A percentile compares a stretch with the other conserved stretches of the same genome.
phyloP scores from a whole-genome alignment of 352 stramenopile species.

The Phytophthora colocasiae region DNA sequence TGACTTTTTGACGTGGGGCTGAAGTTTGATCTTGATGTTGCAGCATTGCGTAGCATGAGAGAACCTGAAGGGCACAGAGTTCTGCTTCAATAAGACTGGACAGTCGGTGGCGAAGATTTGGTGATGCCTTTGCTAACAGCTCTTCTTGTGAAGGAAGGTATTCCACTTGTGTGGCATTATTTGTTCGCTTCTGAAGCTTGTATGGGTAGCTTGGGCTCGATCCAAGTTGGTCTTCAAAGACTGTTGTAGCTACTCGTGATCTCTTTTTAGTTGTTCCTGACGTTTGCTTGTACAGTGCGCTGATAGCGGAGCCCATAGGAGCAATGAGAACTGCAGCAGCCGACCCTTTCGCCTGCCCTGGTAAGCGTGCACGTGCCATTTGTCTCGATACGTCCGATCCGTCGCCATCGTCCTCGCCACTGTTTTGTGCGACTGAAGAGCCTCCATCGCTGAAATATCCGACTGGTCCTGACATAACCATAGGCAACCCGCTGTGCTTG shows the following conservation, averaged over 20 bases:
- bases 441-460: slow-evolving; percentile 74
- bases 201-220: slow-evolving; percentile 21
- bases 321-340: slow-evolving; percentile 24
- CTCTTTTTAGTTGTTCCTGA: slow-evolving; percentile 41
- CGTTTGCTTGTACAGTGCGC: slow-evolving; percentile 23
- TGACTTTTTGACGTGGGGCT: slow-evolving; percentile 35
- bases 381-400: slow-evolving; percentile 25
- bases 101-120: slow-evolving; percentile 70
- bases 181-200: slow-evolving; percentile 36
- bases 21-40: slow-evolving; percentile 53
- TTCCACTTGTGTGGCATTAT: slow-evolving; percentile 37
- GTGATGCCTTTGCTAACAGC: slow-evolving; percentile 73
- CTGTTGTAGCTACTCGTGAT: slow-evolving; percentile 21
- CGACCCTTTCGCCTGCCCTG: slow-evolving; percentile 26
- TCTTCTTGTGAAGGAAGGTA: slow-evolving; percentile 79
- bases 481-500: slow-evolving; percentile 47
- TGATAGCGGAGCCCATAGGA: slow-evolving; percentile 25
- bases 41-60: slow-evolving; percentile 76
- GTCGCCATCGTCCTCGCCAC: slow-evolving; percentile 57
- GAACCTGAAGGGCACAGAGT: slow-evolving; percentile 81
- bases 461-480: slow-evolving; percentile 24
- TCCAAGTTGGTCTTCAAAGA: slow-evolving; percentile 16
- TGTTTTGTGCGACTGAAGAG: slow-evolving; percentile 64
- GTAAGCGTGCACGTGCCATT: slow-evolving; percentile 5
- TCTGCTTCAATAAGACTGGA: slow-evolving; percentile 82